These are phyloP conservation scores for Saccharomycopsis sp. DNA, from an alignment of 805 yeast genomes.

Conservation along the genomic window DNA sequence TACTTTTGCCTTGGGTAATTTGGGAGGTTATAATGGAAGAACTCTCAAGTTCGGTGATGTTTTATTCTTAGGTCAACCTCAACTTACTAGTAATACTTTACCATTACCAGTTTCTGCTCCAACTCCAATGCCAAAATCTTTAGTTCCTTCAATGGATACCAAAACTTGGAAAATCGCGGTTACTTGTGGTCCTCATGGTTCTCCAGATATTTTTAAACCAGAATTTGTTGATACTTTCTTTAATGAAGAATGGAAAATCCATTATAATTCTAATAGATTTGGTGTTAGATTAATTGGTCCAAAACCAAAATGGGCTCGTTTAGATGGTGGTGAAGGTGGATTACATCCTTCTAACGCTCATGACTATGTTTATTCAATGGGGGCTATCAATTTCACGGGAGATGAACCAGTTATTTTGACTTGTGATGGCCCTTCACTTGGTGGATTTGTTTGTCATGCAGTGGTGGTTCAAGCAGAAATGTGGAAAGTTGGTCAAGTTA, in stretches of 20 bases:
- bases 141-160: constrained; percentile 41
- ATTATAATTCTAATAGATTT: constrained; percentile 93
- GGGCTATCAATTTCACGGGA: constrained; percentile 97
- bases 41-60: constrained; percentile 89
- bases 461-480: constrained; percentile 92
- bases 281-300: constrained; percentile 95
- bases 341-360: constrained; percentile 98
- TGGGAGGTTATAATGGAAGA: constrained; percentile 95
- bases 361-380: constrained; percentile 87
- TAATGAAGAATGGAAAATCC: constrained; percentile 78
- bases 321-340: constrained; percentile 97
- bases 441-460: constrained; percentile 96
- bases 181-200: constrained; percentile 95
- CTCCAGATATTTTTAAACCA: constrained; percentile 83
- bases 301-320: constrained; percentile 93
- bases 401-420: constrained; percentile 97
- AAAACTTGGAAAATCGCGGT: constrained; percentile 81
- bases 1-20: constrained; percentile 57
- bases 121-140: constrained; percentile 16
- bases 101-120: constrained; percentile 70
- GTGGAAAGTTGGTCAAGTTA: constrained; percentile 98
- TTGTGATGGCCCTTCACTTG: constrained; percentile 95
- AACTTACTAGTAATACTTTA: constrained; percentile 51
- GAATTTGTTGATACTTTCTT: constrained; percentile 75
- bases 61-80: constrained; percentile 73